Percentiles rank a stretch among this genome's conserved stretches.
phyloP scores from a whole-genome alignment of 1,284 basidiomycete species.

The Puccinia coronata region DNA sequence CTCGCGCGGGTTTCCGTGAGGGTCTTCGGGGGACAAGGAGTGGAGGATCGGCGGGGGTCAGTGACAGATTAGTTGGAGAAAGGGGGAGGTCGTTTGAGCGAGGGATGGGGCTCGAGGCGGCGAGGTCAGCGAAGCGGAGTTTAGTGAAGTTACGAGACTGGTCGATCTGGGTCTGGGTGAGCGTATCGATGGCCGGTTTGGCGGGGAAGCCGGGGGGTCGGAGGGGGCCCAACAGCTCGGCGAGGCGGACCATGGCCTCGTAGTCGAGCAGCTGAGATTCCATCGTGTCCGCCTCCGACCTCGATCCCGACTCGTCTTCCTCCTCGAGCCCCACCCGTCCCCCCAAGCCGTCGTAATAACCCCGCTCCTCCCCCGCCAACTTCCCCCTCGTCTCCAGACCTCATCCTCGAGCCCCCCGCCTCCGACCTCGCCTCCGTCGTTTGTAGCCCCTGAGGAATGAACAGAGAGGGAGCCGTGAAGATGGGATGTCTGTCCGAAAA shows the following conservation, averaged over 20 bases:
- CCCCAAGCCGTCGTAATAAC: neutral
- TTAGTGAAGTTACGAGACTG: neutral
- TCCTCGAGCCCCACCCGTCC: neutral
- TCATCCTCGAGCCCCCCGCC: neutral
- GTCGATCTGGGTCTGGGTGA: neutral
- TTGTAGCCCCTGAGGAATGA: slow-evolving; percentile 16
- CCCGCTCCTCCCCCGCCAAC: neutral
- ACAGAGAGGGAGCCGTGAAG: slow-evolving; percentile 22
- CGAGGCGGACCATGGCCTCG: slow-evolving; percentile 21
- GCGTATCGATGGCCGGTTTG: neutral
- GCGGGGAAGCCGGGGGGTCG: neutral
- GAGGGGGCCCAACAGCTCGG: slow-evolving; percentile 3
- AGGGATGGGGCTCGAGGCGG: no score
- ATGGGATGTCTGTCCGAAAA: neutral
- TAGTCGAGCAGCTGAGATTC: neutral
- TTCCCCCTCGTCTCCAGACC: neutral
- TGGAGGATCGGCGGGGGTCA: no score
- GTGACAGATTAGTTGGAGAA: no score
- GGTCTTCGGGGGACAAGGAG: no score
- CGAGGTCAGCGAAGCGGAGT: neutral
- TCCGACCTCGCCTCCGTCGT: neutral
- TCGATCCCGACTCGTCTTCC: neutral
- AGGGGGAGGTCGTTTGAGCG: no score
- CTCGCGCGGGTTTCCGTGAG: no score
- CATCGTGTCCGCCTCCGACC: neutral